phyloP scores from a whole-genome alignment of 148 eudicot genomes.

The Fagopyrum esculentum region DNA sequence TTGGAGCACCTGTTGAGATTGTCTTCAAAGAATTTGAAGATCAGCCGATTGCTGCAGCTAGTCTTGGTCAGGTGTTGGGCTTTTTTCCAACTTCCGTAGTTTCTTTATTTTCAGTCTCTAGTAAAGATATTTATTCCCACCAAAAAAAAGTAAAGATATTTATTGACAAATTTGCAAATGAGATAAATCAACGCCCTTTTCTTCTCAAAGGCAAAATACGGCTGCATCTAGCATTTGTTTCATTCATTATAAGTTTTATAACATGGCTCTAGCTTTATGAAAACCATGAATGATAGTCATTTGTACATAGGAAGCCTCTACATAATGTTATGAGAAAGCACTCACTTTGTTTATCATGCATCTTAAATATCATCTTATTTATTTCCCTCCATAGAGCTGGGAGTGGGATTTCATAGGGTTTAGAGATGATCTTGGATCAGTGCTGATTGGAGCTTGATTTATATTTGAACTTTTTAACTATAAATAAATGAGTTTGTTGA shows the following conservation, averaged over 20 bases:
- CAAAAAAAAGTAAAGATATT: too few species aligned
- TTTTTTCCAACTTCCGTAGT: constrained; percentile 7
- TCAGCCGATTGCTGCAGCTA: constrained; percentile 93
- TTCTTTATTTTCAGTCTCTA: not conserved
- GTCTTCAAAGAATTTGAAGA: constrained; percentile 90
- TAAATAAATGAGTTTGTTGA: not conserved
- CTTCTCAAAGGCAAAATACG: not conserved
- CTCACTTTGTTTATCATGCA: not conserved
- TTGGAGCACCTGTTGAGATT: constrained; percentile 74
- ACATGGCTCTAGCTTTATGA: not conserved
- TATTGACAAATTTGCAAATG: not conserved
- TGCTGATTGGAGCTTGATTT: too few species aligned
- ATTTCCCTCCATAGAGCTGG: not conserved
- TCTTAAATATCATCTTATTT: not conserved
- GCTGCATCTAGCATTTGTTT: not conserved
- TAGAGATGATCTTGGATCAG: not conserved
- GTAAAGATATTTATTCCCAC: too few species aligned
- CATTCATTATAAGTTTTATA: too few species aligned
- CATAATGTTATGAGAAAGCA: not conserved
- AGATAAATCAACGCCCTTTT: not conserved
- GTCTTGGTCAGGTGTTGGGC: constrained; percentile 95
- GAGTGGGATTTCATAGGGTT: not conserved
- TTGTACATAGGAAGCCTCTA: constrained; percentile 5
- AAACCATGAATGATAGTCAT: not conserved
- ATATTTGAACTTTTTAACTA: not conserved